A percentile compares a stretch with the other conserved stretches of the same genome.
Evolutionary conservation across 2,329 filamentous ascomycete species (phyloP).

Genomic region (Phialophora chinensis): DNA sequence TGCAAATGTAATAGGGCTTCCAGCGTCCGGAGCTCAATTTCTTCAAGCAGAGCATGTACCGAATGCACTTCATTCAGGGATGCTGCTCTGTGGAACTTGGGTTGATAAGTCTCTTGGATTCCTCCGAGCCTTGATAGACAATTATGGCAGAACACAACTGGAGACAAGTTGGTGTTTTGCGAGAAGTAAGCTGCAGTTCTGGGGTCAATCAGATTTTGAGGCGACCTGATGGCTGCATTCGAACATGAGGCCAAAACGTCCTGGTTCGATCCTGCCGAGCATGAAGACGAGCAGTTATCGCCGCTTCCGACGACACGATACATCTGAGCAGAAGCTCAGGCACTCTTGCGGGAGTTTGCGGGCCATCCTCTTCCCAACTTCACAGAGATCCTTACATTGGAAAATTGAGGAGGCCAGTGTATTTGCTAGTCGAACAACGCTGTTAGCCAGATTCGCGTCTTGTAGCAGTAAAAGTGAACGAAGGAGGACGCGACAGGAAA

Average conservation of each 20-base stretch:
- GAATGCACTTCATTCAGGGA: neutral
- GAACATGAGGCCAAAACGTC: constrained; percentile 14
- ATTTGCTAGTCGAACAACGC: neutral
- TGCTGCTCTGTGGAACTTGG: neutral
- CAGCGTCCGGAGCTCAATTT: neutral
- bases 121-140: neutral
- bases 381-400: neutral
- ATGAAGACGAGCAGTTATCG: neutral
- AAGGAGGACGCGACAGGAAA: neutral
- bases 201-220: constrained; percentile 22
- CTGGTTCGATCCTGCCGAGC: neutral
- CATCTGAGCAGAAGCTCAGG: no score
- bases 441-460: neutral
- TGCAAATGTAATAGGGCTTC: neutral
- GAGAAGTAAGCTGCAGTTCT: constrained; percentile 21
- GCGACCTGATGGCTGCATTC: constrained; percentile 18
- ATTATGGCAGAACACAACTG: neutral
- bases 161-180: constrained; percentile 15
- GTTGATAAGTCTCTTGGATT: neutral
- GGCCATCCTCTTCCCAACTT: constrained; percentile 14
- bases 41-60: neutral
- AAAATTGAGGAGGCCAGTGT: neutral
- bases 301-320: constrained; percentile 15
- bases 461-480: neutral
- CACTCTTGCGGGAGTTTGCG: constrained; percentile 20